Conservation (phyloP, 2,329 filamentous ascomycete genomes). For the Pseudocercospora crystallina region DNA sequence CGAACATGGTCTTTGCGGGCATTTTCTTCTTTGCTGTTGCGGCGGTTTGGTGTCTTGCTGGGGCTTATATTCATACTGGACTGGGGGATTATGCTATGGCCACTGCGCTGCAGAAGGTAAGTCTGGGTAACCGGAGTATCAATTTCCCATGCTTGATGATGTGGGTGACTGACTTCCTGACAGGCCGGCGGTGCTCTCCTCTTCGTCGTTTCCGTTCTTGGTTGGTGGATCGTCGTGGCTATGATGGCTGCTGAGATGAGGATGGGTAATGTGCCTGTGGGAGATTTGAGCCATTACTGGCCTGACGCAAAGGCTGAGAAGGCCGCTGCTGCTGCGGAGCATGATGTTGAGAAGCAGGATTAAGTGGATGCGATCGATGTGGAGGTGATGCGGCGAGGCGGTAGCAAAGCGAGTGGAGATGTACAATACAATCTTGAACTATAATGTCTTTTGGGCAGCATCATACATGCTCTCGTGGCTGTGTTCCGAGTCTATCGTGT, state of each 20-base stretch:
- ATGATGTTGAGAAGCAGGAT: slow-evolving; percentile 28
- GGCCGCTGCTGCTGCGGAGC: background rate
- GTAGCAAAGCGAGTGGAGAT: too few species aligned
- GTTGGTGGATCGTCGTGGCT: slow-evolving; percentile 56
- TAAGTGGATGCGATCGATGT: background rate
- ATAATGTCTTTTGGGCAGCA: too few species aligned
- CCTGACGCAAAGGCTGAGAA: slow-evolving; percentile 20
- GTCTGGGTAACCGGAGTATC: too few species aligned
- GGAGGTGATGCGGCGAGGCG: too few species aligned
- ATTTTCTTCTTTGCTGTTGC: slow-evolving; percentile 52
- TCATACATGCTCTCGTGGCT: too few species aligned
- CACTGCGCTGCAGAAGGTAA: slow-evolving; percentile 47
- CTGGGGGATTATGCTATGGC: slow-evolving; percentile 46
- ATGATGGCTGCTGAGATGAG: slow-evolving; percentile 56
- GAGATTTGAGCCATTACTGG: slow-evolving; percentile 54
- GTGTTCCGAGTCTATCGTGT: too few species aligned
- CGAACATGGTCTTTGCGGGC: slow-evolving; percentile 51
- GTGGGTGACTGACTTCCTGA: background rate
- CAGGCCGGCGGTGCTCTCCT: slow-evolving; percentile 40
- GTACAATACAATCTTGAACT: too few species aligned
- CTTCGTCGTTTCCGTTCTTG: slow-evolving; percentile 50
- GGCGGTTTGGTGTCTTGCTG: slow-evolving; percentile 48
- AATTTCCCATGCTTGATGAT: too few species aligned
- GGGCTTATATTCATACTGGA: slow-evolving; percentile 52
- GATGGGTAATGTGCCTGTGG: slow-evolving; percentile 51